Percentiles rank a stretch among this genome's conserved stretches.
phyloP scores from a whole-genome alignment of 2,329 filamentous ascomycete genomes.

The Fusarium sp. region DNA sequence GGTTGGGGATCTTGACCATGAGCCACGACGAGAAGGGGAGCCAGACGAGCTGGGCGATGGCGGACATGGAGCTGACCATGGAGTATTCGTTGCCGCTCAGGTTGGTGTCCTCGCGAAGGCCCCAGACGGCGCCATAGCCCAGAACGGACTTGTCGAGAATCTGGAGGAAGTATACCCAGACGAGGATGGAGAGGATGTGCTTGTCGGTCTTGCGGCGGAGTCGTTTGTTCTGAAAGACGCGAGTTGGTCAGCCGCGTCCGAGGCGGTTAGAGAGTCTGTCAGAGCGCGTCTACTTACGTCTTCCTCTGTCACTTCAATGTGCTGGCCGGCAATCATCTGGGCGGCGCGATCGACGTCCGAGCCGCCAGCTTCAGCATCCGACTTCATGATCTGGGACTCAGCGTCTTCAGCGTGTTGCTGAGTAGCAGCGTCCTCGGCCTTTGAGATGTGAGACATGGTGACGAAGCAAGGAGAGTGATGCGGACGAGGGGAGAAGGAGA shows the following conservation, averaged over 20 bases:
- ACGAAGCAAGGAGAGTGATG: background rate
- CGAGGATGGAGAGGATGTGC: conserved; percentile 64
- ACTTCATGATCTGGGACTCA: conserved; percentile 16
- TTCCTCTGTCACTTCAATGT: conserved; percentile 33
- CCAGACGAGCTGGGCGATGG: conserved; percentile 70
- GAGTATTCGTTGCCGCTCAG: conserved; percentile 67
- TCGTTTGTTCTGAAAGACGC: conserved; percentile 45
- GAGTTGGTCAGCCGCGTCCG: background rate
- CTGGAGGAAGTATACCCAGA: conserved; percentile 70
- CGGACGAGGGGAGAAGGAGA: background rate
- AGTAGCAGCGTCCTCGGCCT: conserved; percentile 11
- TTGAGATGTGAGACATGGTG: conserved; percentile 11
- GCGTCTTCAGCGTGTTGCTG: conserved; percentile 20
- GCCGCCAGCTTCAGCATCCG: background rate
- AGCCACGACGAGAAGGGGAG: conserved; percentile 69
- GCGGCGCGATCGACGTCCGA: conserved; percentile 20
- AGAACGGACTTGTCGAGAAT: conserved; percentile 69
- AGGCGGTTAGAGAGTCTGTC: too few relatives aligned
- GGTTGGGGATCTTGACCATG: conserved; percentile 70
- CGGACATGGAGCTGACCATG: conserved; percentile 65
- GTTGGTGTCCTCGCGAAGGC: conserved; percentile 60
- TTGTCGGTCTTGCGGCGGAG: conserved; percentile 71
- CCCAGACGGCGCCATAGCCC: conserved; percentile 68
- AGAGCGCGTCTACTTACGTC: conserved; percentile 14
- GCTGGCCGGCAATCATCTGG: conserved; percentile 29